Base-by-base conservation (phyloP, 2,329 filamentous ascomycete species). In the Cadophora sp. region DNA sequence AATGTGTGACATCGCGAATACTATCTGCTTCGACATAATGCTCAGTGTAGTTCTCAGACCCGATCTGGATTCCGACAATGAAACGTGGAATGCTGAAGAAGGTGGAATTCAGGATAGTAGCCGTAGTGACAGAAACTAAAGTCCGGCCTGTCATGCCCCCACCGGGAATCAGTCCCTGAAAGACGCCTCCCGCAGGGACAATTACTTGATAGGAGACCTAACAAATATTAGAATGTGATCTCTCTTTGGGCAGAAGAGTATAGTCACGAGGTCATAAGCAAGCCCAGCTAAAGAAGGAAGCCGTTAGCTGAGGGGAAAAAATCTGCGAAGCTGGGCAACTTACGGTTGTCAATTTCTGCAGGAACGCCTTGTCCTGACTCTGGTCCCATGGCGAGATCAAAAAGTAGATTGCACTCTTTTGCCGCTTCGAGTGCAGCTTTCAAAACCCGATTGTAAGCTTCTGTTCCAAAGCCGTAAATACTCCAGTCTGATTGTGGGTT, bases 401-500 rank as follows among this genome's bases (percentile, higher is more conserved):
- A n/a, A 55, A 40, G 27, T 68, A 69, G 24, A 77, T 12, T 4
- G 70, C 66, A 22, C 69, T 72, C 60, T 53, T 53, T 53, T 24
- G 50, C n/a, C 26, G 50, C 50, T 27, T 53, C n/a, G n/a, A 53
- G 50, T n/a, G 50, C 50, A 53, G 50, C n/a, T 53, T 53, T 53
- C 50, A 53, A n/a, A 27, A 53, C 50, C n/a, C 6, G n/a, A 27
- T 53, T 53, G 50, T 71, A 78, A 1, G 75, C 71, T 14, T 77
- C 70, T 3, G 74, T 79, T 27, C 81, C 81, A 75, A 81, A 83
- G 34, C 81, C 81, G 68, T 83, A 82, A 29, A 79, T 70, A 5
- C 68, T 70, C 78, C 78, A 79, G 68, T 78, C 73, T 0, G 72
- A 74, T 58, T 46, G 24, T 53, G n/a, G 50, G 3, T 22, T 27